Evolutionary conservation across 331 rosid species (phyloP).

Genomic region (Pyracantha coccinea): DNA sequence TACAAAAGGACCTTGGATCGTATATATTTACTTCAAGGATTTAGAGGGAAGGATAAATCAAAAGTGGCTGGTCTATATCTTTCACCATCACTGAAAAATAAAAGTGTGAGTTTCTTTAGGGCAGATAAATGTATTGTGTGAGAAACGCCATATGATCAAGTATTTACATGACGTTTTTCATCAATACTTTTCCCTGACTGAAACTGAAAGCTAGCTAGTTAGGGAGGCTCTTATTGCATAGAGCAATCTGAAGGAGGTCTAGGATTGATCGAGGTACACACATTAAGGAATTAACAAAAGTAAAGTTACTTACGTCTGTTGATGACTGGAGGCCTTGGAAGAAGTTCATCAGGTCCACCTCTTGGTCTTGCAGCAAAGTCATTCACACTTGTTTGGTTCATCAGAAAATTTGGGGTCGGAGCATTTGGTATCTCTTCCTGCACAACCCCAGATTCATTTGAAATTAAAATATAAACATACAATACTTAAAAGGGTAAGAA

Average conservation of each 20-base stretch:
- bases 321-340: constrained; percentile 66
- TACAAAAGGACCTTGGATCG: not conserved
- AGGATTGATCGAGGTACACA: not conserved
- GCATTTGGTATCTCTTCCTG: constrained; percentile 61
- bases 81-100: not conserved
- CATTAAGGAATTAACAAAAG: not conserved
- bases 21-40: not conserved
- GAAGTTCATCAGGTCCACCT: constrained; percentile 46
- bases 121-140: not conserved
- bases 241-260: too few relatives aligned
- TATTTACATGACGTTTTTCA: not conserved
- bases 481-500: not conserved
- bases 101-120: not conserved
- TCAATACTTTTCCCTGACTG: not conserved
- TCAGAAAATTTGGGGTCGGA: constrained; percentile 45
- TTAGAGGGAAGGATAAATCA: not conserved
- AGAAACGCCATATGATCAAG: too few relatives aligned
- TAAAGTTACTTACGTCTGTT: constrained; percentile 58
- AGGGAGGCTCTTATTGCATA: not conserved
- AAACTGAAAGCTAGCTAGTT: not conserved
- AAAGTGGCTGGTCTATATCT: not conserved
- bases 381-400: constrained; percentile 42
- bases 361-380: constrained; percentile 51
- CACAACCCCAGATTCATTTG: constrained; percentile 24
- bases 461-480: not conserved